Evolutionary conservation across 345 rosid species (phyloP), one percentile per base, ranked within the genome.

Genomic region (Corchorus olitorius): DNA sequence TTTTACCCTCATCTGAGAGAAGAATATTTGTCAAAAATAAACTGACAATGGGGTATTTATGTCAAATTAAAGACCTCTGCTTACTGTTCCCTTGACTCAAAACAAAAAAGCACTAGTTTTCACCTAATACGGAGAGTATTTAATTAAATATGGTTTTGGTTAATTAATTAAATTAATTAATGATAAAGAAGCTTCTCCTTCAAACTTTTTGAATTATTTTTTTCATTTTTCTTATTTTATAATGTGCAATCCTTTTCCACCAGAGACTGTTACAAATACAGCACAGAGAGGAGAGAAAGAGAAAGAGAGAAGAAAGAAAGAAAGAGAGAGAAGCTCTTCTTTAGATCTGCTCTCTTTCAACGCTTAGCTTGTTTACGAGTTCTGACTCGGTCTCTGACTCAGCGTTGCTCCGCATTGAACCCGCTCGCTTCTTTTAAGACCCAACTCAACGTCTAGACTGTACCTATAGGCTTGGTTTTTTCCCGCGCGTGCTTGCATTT

Each of bases 281-380:
- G 59, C 35, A 65, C 33, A 14, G 55, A 54, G 8, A 20, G 46
- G 35, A 46, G 56, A 52, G 66, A 35, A 14, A 55, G 11, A 45
- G 14, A 12, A 70, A 37, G 13, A 35, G 9, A 4, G 34, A 7
- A 39, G 17, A 35, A 13, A 7, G n/a, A 67, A 39, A 39, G 50
- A 16, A 65, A 69, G 15, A 27, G 14, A 35, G 56, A 37, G 6
- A 46, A 34, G 54, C 80, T 71, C 65, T 76, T 76, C 80, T 79
- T 81, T 78, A 86, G 92, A 88, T 89, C 91, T 82, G 85, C 85
- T 77, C 48, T 76, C 75, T 46, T 79, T 60, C 43, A 41, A 75
- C 58, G 65, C 77, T 69, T 17, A 27, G 41, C 35, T 77, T 66
- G 70, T 76, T 81, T 20, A 27, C 54, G 61, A 35, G 75, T 64